These are phyloP conservation scores for Blastobotrys robertii DNA, from an alignment of 805 yeast species.

Conservation along the genomic window DNA sequence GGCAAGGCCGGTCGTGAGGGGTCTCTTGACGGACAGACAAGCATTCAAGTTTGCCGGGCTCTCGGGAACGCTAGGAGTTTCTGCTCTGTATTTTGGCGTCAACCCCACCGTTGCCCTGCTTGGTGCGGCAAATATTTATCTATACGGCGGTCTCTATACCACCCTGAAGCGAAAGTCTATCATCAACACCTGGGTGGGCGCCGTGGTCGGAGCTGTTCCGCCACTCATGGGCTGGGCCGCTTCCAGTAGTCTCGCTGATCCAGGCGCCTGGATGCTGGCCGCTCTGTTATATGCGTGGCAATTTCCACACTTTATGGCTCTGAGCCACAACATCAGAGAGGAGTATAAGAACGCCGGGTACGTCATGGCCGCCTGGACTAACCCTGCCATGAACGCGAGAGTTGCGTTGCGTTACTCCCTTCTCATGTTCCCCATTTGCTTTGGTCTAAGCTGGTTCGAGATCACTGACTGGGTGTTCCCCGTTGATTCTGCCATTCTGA, in stretches of 20 bases:
- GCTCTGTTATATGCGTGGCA: constrained; percentile 93
- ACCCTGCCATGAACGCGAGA: constrained; percentile 85
- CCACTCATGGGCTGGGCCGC: constrained; percentile 99
- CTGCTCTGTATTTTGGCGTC: constrained; percentile 66
- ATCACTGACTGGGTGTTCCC: constrained; percentile 77
- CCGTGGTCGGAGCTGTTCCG: constrained; percentile 96
- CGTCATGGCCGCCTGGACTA: constrained; percentile 92
- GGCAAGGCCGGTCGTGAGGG: constrained; percentile 83
- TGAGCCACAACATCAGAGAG: constrained; percentile 76
- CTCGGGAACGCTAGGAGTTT: constrained; percentile 63
- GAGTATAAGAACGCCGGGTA: constrained; percentile 92
- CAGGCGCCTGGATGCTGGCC: constrained; percentile 94
- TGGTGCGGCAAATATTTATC: constrained; percentile 70
- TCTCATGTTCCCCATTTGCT: constrained; percentile 90
- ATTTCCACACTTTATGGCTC: constrained; percentile 92
- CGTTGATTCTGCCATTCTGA: constrained; percentile 71
- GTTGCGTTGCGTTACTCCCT: constrained; percentile 85
- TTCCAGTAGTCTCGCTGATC: constrained; percentile 53
- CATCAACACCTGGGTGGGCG: constrained; percentile 96
- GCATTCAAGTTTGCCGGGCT: constrained; percentile 73
- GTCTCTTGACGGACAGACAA: constrained; percentile 60
- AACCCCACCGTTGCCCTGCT: constrained; percentile 74
- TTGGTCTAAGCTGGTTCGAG: constrained; percentile 66
- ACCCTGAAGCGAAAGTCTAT: constrained; percentile 79
- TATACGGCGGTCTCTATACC: constrained; percentile 88